phyloP scores from a whole-genome alignment of 176 grass and related monocot genomes.

The Hyparrhenia diplandra region DNA sequence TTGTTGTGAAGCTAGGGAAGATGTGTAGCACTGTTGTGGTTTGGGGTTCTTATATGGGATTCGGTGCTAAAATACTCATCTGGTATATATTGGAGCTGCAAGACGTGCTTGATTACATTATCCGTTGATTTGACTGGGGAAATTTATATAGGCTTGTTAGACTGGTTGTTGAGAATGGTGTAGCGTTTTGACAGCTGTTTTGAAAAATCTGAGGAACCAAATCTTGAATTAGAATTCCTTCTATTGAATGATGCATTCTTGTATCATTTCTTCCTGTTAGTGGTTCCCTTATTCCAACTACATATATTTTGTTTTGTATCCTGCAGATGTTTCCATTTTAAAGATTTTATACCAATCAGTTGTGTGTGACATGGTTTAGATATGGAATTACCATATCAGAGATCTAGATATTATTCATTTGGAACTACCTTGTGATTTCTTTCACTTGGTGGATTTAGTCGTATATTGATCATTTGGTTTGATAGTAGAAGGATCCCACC shows the following conservation, averaged over 20 bases:
- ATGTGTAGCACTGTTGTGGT: background rate
- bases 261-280: background rate
- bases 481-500: background rate
- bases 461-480: background rate
- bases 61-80: conserved; percentile 15
- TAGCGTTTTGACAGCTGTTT: background rate
- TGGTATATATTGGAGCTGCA: background rate
- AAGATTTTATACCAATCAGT: background rate
- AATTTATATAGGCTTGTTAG: background rate
- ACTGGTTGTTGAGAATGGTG: background rate
- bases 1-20: background rate
- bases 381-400: background rate
- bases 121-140: background rate
- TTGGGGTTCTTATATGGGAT: background rate
- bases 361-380: background rate
- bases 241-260: background rate
- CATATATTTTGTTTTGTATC: background rate
- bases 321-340: background rate
- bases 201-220: too few species aligned
- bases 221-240: background rate
- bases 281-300: background rate
- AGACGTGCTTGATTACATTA: background rate
- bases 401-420: background rate
- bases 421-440: background rate
- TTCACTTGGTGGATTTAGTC: background rate